Evolutionary conservation across 2,329 filamentous ascomycete species (phyloP).

Genomic region (Colletotrichum sp.): DNA sequence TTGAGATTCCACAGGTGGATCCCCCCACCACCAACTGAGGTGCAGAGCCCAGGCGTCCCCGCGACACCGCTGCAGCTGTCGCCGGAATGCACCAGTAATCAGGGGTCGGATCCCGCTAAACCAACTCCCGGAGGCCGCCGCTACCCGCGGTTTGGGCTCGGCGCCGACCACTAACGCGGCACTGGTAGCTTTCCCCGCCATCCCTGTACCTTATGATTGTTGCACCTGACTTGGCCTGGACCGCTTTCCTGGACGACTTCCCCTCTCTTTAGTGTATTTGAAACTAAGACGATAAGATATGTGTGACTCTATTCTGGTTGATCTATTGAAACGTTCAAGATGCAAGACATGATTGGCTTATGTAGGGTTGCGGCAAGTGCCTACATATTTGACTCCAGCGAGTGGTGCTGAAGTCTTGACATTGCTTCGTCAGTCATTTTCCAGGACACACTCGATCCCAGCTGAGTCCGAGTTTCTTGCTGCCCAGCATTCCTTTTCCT

Average conservation of each 20-base stretch:
- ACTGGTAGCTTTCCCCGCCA: not conserved
- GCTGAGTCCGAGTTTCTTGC: not conserved
- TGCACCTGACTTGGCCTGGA: not conserved
- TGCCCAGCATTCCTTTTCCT: not conserved
- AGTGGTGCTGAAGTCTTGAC: not conserved
- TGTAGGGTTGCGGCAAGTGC: not conserved
- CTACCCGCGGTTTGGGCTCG: conserved; percentile 1
- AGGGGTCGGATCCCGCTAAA: conserved; percentile 4
- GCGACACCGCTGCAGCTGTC: not conserved
- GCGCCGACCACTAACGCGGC: not conserved
- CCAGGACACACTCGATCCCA: not conserved
- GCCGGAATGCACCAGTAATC: conserved; percentile 9
- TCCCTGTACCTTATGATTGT: not conserved
- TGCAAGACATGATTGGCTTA: not conserved
- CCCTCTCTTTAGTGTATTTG: not conserved
- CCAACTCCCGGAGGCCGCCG: conserved; percentile 18
- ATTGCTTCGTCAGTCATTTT: not conserved
- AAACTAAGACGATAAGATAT: not conserved
- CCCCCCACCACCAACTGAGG: not conserved
- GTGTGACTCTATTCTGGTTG: not conserved
- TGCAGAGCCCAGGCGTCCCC: not conserved
- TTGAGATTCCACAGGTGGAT: conserved; percentile 4
- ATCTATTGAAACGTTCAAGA: not conserved
- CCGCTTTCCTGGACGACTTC: not conserved
- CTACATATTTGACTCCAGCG: not conserved